Conservation (phyloP, 139 green algal genomes). For the Helicosporidium sp. region DNA sequence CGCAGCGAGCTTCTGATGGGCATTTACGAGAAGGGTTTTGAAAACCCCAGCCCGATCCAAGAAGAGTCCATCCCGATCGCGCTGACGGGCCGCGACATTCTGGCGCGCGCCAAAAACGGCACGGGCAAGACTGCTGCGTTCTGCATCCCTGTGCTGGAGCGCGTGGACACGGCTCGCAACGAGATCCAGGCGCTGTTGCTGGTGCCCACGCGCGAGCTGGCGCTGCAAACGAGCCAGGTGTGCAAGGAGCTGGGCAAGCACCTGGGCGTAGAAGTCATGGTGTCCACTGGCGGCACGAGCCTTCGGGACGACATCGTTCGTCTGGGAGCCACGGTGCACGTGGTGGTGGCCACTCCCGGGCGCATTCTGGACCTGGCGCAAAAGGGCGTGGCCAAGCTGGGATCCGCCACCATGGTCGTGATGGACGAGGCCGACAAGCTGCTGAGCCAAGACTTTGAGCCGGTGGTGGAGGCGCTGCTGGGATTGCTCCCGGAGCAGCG, state of each 20-base stretch:
- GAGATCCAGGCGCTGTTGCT: conserved; percentile 89
- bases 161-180: conserved; percentile 64
- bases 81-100: conserved; percentile 85
- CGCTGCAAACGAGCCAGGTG: conserved; percentile 82
- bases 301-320: conserved; percentile 98
- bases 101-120: conserved; percentile 97
- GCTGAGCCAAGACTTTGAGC: conserved; percentile 89
- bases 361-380: conserved; percentile 87
- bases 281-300: conserved; percentile 86
- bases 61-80: conserved; percentile 97
- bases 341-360: conserved; percentile 91
- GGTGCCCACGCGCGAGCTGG: conserved; percentile 92
- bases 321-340: conserved; percentile 73
- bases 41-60: conserved; percentile 77
- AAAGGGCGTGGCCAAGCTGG: conserved; percentile 82
- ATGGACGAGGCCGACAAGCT: conserved; percentile 99
- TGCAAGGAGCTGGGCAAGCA: conserved; percentile 94
- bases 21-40: conserved; percentile 99
- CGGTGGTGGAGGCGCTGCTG: conserved; percentile 88
- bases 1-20: conserved; percentile 80
- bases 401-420: conserved; percentile 62
- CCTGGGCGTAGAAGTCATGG: conserved; percentile 78
- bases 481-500: conserved; percentile 51
- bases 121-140: conserved; percentile 99
- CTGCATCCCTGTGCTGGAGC: conserved; percentile 88